Evolutionary conservation across 495 filamentous ascomycete species (phyloP).

Genomic region (Talaromyces wortmannii): DNA sequence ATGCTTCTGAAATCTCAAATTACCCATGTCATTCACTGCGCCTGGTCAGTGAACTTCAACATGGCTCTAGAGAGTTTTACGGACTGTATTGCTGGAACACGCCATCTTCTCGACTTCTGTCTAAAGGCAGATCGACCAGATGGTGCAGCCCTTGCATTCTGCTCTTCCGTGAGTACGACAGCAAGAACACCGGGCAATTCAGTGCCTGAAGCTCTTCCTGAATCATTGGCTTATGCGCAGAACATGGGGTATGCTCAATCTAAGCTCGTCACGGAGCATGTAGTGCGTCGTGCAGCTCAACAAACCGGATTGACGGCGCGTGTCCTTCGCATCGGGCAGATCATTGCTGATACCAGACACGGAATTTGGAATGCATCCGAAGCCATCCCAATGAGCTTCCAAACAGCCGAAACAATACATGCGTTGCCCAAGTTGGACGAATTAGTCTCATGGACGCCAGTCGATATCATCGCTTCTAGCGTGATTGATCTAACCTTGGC

Average conservation of each 20-base stretch:
- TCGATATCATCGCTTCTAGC: slow-evolving; percentile 41
- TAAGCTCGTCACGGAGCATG: slow-evolving; percentile 58
- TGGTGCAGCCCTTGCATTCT: slow-evolving; percentile 45
- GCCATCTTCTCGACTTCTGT: slow-evolving; percentile 50
- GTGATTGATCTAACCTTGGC: neutral
- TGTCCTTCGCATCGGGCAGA: slow-evolving; percentile 52
- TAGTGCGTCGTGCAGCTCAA: slow-evolving; percentile 27
- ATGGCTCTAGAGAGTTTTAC: slow-evolving; percentile 50
- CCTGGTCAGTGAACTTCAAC: slow-evolving; percentile 70
- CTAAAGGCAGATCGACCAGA: slow-evolving; percentile 20
- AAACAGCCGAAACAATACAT: slow-evolving; percentile 32
- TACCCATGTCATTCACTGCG: slow-evolving; percentile 54
- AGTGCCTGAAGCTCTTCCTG: slow-evolving; percentile 43
- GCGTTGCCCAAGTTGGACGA: slow-evolving; percentile 47
- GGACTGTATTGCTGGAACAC: slow-evolving; percentile 47
- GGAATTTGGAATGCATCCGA: slow-evolving; percentile 60
- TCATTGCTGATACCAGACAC: slow-evolving; percentile 42
- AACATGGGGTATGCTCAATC: slow-evolving; percentile 53
- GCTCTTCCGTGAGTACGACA: slow-evolving; percentile 50
- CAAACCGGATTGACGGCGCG: slow-evolving; percentile 19
- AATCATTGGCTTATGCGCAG: slow-evolving; percentile 40
- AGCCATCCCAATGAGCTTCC: slow-evolving; percentile 57
- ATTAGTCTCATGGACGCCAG: slow-evolving; percentile 50
- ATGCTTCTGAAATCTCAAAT: slow-evolving; percentile 26
- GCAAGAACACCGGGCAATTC: slow-evolving; percentile 16